A percentile compares a stretch with the other conserved stretches of the same genome.
These are phyloP conservation scores for Rhodotorula sp. DNA, from an alignment of 1,284 basidiomycete species.

Conservation along the genomic window DNA sequence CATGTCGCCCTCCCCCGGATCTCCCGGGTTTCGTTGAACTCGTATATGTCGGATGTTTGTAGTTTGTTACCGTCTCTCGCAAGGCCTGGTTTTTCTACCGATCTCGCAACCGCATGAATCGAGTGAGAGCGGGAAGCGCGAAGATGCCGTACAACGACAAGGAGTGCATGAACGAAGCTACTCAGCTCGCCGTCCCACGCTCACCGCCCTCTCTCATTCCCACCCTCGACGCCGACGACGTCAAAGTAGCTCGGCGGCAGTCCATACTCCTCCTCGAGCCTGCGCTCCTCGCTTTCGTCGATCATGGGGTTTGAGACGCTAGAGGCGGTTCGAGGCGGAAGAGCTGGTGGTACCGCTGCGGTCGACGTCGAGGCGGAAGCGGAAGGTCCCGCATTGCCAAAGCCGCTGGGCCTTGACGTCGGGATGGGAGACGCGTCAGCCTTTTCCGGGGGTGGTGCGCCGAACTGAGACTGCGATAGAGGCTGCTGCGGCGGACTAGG, in stretches of 20 bases:
- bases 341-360: background rate
- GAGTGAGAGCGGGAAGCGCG: too few relatives aligned
- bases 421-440: background rate
- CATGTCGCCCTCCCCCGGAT: too few relatives aligned
- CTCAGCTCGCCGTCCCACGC: background rate
- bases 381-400: too few relatives aligned
- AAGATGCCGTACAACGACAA: too few relatives aligned
- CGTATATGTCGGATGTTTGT: too few relatives aligned
- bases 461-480: background rate
- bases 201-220: background rate
- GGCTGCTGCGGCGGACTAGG: background rate
- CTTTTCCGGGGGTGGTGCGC: background rate
- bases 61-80: too few relatives aligned
- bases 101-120: too few relatives aligned
- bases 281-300: constrained; percentile 6
- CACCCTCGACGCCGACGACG: constrained; percentile 8
- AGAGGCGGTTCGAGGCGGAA: background rate
- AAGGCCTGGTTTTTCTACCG: too few relatives aligned
- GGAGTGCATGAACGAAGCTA: too few relatives aligned
- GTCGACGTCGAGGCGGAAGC: background rate
- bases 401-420: too few relatives aligned
- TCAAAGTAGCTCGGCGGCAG: constrained; percentile 32
- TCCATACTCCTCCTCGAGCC: constrained; percentile 21
- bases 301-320: background rate
- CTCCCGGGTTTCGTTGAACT: too few relatives aligned